Evolutionary conservation across 306 rosid genomes (phyloP).

Genomic region (Aeschynomene evenia): DNA sequence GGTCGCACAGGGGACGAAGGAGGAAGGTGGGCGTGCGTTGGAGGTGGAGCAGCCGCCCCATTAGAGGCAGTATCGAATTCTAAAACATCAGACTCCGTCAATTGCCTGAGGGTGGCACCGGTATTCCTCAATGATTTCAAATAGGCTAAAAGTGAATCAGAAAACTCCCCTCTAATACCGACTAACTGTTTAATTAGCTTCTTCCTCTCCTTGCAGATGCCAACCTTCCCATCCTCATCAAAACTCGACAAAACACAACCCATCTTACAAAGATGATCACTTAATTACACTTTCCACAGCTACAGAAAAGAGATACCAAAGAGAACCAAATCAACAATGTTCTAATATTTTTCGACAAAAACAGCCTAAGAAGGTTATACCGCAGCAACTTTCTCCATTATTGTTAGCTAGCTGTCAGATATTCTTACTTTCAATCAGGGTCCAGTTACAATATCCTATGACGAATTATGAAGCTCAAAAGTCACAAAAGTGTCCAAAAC

Average conservation of each 20-base stretch:
- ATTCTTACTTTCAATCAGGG: background rate
- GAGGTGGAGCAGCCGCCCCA: slow-evolving; percentile 48
- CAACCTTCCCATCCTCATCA: slow-evolving; percentile 66
- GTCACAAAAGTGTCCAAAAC: background rate
- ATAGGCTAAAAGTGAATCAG: slow-evolving; percentile 70
- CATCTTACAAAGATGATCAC: slow-evolving; percentile 46
- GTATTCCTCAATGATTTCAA: slow-evolving; percentile 71
- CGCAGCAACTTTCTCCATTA: background rate
- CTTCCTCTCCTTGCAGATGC: slow-evolving; percentile 76
- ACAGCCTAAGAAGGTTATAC: slow-evolving; percentile 3
- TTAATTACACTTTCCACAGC: slow-evolving; percentile 9
- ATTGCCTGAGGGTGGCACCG: slow-evolving; percentile 82
- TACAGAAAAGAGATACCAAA: background rate
- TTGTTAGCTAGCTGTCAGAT: background rate
- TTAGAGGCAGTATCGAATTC: slow-evolving; percentile 57
- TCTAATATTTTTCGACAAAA: background rate
- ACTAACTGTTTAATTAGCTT: slow-evolving; percentile 70
- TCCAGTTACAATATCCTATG: background rate
- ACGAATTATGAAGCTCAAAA: slow-evolving; percentile 2
- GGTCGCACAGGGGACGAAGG: slow-evolving; percentile 63
- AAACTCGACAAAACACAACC: slow-evolving; percentile 78
- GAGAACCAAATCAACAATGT: slow-evolving; percentile 19
- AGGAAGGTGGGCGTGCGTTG: slow-evolving; percentile 54
- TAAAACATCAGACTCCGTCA: slow-evolving; percentile 74
- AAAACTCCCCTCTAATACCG: slow-evolving; percentile 65